Evolutionary conservation across 257 asterid genomes (phyloP).

Genomic region (Nicotiana noctiflora): DNA sequence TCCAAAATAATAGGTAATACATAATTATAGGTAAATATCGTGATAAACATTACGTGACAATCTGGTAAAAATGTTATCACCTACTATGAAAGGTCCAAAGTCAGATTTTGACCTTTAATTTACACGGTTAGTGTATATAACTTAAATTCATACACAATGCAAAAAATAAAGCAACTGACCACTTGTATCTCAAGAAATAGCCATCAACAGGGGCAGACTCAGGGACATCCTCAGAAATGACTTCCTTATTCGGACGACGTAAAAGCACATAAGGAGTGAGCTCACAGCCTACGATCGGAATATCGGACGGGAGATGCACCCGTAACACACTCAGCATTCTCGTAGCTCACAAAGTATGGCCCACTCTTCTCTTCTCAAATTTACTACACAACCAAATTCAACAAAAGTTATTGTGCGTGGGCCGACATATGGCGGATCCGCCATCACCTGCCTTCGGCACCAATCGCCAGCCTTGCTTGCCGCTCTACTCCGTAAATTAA

Average conservation of each 20-base stretch:
- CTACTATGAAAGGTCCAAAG: too few species aligned
- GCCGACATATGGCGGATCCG: slow-evolving; percentile 65
- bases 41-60: too few species aligned
- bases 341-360: slow-evolving; percentile 1
- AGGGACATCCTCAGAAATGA: slow-evolving; percentile 47
- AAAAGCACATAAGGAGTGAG: slow-evolving; percentile 80
- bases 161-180: slow-evolving; percentile 24
- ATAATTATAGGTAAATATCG: too few species aligned
- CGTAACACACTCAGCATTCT: slow-evolving; percentile 67
- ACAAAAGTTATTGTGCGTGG: slow-evolving; percentile 10
- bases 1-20: too few species aligned
- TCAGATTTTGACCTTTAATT: too few species aligned
- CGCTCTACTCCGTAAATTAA: not conserved
- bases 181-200: slow-evolving; percentile 26
- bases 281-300: slow-evolving; percentile 95
- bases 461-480: slow-evolving; percentile 49
- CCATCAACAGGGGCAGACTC: slow-evolving; percentile 54
- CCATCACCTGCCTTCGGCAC: slow-evolving; percentile 39
- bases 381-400: slow-evolving; percentile 5
- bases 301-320: slow-evolving; percentile 88
- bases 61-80: too few species aligned
- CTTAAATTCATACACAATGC: not conserved
- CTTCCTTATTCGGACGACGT: slow-evolving; percentile 37
- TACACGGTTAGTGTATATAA: too few species aligned
- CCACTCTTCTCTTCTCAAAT: slow-evolving; percentile 13